phyloP scores from a whole-genome alignment of 345 rosid genomes.

The Populus tremula region DNA sequence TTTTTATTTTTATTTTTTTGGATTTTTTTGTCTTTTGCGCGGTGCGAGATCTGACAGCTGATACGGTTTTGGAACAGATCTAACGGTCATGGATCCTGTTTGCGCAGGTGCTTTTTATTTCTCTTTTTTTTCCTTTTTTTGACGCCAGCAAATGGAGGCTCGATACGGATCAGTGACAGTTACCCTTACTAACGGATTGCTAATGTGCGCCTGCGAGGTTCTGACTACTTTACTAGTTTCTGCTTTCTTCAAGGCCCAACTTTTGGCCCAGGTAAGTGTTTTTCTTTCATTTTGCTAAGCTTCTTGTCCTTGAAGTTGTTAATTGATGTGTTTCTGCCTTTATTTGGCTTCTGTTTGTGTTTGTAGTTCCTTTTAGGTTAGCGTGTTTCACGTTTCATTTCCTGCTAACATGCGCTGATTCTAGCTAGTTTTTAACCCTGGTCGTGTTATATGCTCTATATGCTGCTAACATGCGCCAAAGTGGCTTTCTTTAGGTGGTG shows the following conservation, averaged over 20 bases:
- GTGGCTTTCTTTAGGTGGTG: background rate
- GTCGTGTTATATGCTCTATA: background rate
- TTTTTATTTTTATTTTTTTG: background rate
- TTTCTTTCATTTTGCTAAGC: background rate
- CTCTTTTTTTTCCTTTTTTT: background rate
- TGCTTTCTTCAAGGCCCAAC: slow-evolving; percentile 37
- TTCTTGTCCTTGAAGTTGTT: background rate
- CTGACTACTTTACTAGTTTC: slow-evolving; percentile 37
- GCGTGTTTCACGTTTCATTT: background rate
- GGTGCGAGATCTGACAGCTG: slow-evolving; percentile 31
- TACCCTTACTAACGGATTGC: slow-evolving; percentile 30
- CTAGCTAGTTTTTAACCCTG: background rate
- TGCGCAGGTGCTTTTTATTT: slow-evolving; percentile 5
- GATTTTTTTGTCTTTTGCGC: background rate
- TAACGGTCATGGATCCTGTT: slow-evolving; percentile 14
- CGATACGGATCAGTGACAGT: slow-evolving; percentile 25
- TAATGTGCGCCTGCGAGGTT: slow-evolving; percentile 55
- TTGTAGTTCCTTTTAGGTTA: background rate
- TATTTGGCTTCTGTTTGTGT: too few species aligned
- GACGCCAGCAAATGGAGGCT: slow-evolving; percentile 35
- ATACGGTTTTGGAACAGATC: slow-evolving; percentile 18
- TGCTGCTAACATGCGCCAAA: background rate
- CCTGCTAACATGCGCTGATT: slow-evolving; percentile 16
- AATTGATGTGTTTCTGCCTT: background rate
- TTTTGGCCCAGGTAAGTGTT: slow-evolving; percentile 39